These are phyloP conservation scores for Fusarium dlaminii DNA, from an alignment of 2,329 filamentous ascomycete genomes.

Conservation along the genomic window DNA sequence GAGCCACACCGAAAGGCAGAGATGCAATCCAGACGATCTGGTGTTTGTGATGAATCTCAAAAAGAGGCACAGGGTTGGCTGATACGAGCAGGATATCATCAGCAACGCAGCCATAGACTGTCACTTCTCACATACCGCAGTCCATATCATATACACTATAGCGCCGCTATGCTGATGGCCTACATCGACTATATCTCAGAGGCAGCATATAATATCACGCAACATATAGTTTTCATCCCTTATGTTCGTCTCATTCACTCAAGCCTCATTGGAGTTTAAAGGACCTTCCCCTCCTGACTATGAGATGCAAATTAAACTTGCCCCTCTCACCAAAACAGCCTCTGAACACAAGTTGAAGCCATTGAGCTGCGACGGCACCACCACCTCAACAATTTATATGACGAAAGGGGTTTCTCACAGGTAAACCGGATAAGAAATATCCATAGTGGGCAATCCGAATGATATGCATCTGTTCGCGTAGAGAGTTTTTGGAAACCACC, in stretches of 20 bases:
- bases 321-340: slow-evolving; percentile 25
- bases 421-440: neutral
- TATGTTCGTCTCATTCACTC: slow-evolving; percentile 19
- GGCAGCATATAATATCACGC: slow-evolving; percentile 11
- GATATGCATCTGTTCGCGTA: slow-evolving; percentile 5
- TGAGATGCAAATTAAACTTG: slow-evolving; percentile 31
- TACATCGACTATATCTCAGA: neutral
- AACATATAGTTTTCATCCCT: slow-evolving; percentile 11
- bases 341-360: slow-evolving; percentile 9
- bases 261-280: slow-evolving; percentile 11
- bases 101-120: neutral
- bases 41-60: slow-evolving; percentile 25
- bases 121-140: slow-evolving; percentile 18
- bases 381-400: slow-evolving; percentile 4
- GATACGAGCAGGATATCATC: slow-evolving; percentile 1
- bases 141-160: slow-evolving; percentile 8
- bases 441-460: neutral
- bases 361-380: slow-evolving; percentile 2
- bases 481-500: slow-evolving; percentile 10
- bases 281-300: slow-evolving; percentile 22
- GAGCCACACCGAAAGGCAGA: neutral
- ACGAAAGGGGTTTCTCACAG: neutral
- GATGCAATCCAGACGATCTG: neutral
- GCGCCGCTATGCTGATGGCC: slow-evolving; percentile 3
- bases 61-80: slow-evolving; percentile 2